A percentile compares a stretch with the other conserved stretches of the same genome.
Evolutionary conservation across 345 rosid species (phyloP).

Genomic region (Salix dunnii): DNA sequence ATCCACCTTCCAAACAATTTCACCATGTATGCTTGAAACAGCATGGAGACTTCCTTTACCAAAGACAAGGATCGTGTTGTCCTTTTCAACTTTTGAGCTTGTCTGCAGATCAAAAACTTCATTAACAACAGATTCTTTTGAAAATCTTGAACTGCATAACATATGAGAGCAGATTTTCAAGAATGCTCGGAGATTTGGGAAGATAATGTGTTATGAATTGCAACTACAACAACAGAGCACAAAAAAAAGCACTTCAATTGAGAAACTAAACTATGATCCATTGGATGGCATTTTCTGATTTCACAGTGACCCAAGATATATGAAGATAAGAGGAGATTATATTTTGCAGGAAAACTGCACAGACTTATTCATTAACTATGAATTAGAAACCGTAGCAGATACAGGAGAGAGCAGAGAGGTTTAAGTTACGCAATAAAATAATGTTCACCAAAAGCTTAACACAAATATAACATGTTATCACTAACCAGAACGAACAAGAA

Average conservation of each 20-base stretch:
- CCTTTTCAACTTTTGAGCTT: conserved; percentile 64
- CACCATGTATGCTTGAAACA: conserved; percentile 82
- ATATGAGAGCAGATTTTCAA: neutral
- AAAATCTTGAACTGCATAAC: conserved; percentile 1
- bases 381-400: neutral
- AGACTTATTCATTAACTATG: neutral
- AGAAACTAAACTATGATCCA: neutral
- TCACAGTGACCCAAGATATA: neutral
- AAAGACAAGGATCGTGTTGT: conserved; percentile 54
- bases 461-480: neutral
- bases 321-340: neutral
- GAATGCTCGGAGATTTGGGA: neutral
- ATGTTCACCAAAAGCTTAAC: neutral
- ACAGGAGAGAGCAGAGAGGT: neutral
- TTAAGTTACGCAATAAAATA: neutral
- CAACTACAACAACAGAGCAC: neutral
- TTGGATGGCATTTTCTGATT: neutral
- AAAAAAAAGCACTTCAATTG: neutral
- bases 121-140: conserved; percentile 7
- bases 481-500: conserved; percentile 63
- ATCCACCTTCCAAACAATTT: conserved; percentile 84
- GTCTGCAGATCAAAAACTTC: conserved; percentile 43
- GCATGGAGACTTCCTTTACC: conserved; percentile 76
- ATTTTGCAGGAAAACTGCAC: neutral
- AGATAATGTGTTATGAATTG: neutral